Conservation (phyloP, 176 grass and related monocot species). For the Chloris gayana region DNA sequence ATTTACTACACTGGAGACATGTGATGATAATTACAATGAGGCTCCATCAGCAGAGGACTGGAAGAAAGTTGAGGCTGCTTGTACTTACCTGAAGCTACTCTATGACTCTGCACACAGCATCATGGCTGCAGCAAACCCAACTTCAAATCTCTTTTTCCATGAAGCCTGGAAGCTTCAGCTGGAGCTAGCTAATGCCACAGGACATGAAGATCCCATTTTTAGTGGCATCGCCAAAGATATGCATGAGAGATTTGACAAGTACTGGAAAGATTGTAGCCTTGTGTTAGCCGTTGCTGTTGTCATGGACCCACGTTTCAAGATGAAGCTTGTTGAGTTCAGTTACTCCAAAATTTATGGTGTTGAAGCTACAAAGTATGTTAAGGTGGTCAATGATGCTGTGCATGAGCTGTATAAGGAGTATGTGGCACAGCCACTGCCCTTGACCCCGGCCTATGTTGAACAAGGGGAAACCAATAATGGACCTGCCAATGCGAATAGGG, state of each 20-base stretch:
- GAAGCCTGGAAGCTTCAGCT: constrained; percentile 91
- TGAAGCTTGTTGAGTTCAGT: constrained; percentile 92
- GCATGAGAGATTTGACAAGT: constrained; percentile 92
- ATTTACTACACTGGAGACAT: constrained; percentile 67
- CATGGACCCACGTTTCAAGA: constrained; percentile 95
- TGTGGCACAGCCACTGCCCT: constrained; percentile 51
- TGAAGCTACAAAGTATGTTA: constrained; percentile 67
- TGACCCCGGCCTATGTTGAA: constrained; percentile 53
- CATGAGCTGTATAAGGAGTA: constrained; percentile 84
- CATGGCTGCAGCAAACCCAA: constrained; percentile 66
- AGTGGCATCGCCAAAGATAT: constrained; percentile 74
- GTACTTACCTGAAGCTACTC: constrained; percentile 60
- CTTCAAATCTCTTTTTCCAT: constrained; percentile 84
- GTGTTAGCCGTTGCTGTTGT: constrained; percentile 83
- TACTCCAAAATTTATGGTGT: constrained; percentile 86
- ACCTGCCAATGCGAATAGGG: constrained; percentile 21
- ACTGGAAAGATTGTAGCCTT: constrained; percentile 91
- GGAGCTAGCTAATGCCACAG: constrained; percentile 58
- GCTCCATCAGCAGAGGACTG: constrained; percentile 77
- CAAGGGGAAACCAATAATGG: constrained; percentile 48
- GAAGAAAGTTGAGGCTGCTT: constrained; percentile 77
- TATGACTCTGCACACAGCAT: constrained; percentile 80
- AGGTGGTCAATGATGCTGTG: constrained; percentile 68
- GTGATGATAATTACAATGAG: constrained; percentile 88
- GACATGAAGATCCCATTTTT: constrained; percentile 57